Percentiles rank a stretch among this genome's conserved stretches.
These are phyloP conservation scores for Hyaloscypha bicolor DNA, from an alignment of 495 filamentous ascomycete genomes.

Conservation along the genomic window DNA sequence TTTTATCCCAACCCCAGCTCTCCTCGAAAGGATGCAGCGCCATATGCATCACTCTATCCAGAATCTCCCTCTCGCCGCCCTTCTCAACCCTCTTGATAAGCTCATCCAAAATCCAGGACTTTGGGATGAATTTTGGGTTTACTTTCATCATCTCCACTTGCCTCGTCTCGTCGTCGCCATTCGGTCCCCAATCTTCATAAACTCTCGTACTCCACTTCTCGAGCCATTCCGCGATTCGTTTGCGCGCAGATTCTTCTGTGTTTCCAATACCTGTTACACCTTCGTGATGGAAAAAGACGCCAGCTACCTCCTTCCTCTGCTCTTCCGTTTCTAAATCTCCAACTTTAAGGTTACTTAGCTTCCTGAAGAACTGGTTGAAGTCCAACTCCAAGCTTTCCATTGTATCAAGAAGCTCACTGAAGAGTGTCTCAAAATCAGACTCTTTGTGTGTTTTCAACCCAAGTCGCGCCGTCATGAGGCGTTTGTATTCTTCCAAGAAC, in stretches of 20 bases:
- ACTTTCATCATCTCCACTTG: constrained; percentile 74
- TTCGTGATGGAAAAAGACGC: constrained; percentile 71
- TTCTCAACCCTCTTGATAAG: constrained; percentile 86
- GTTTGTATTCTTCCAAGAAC: constrained; percentile 85
- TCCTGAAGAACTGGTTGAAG: constrained; percentile 90
- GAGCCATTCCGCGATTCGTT: constrained; percentile 74
- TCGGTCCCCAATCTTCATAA: constrained; percentile 68
- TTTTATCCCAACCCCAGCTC: constrained; percentile 68
- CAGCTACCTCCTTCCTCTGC: constrained; percentile 56
- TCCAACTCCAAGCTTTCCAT: constrained; percentile 81
- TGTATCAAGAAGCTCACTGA: constrained; percentile 78
- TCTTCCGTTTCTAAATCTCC: constrained; percentile 62
- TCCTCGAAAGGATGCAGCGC: constrained; percentile 82
- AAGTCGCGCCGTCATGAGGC: constrained; percentile 74
- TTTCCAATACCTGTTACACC: constrained; percentile 54
- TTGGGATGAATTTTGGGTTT: constrained; percentile 89
- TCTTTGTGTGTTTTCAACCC: constrained; percentile 68
- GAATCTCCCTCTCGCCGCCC: constrained; percentile 75
- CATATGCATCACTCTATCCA: constrained; percentile 77
- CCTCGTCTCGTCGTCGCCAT: constrained; percentile 58
- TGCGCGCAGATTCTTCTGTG: constrained; percentile 60
- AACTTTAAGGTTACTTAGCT: constrained; percentile 61
- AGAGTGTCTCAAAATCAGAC: constrained; percentile 75
- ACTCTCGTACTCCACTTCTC: constrained; percentile 68
- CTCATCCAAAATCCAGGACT: constrained; percentile 92